These are phyloP conservation scores for Rosa rugosa DNA, from an alignment of 306 rosid genomes.

Conservation along the genomic window DNA sequence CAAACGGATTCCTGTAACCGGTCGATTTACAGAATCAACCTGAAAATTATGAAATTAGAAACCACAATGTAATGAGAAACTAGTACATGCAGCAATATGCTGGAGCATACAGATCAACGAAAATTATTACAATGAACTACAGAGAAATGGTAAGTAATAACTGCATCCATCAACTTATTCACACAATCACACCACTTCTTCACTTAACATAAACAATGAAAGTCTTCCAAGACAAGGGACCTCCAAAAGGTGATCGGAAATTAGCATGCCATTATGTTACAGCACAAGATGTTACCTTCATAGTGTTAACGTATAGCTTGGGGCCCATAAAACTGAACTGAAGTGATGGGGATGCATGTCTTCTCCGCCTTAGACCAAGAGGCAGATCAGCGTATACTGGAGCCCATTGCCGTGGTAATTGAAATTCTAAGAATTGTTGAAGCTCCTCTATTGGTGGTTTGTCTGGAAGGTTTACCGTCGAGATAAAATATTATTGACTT, in stretches of 20 bases:
- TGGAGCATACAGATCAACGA: neutral
- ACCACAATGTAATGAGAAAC: neutral
- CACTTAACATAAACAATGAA: neutral
- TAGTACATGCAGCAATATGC: neutral
- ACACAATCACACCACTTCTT: neutral
- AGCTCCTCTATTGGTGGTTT: constrained; percentile 91
- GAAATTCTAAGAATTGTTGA: constrained; percentile 83
- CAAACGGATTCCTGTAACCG: constrained; percentile 79
- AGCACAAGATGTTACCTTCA: constrained; percentile 50
- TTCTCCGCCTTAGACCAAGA: constrained; percentile 60
- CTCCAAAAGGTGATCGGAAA: neutral
- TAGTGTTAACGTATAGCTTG: constrained; percentile 80
- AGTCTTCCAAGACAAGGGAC: neutral
- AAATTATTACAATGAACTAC: neutral
- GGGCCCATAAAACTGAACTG: constrained; percentile 84
- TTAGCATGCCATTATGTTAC: neutral
- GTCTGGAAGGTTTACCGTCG: constrained; percentile 50
- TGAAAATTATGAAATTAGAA: constrained; percentile 33
- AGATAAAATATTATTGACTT: constrained; percentile 1
- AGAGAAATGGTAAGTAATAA: neutral
- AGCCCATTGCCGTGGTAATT: constrained; percentile 92
- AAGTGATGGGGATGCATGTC: constrained; percentile 61
- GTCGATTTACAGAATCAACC: constrained; percentile 72
- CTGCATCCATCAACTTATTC: neutral
- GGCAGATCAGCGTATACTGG: constrained; percentile 86